These are phyloP conservation scores for Butyriboletus loyo DNA, from an alignment of 768 basidiomycete genomes.

Conservation along the genomic window DNA sequence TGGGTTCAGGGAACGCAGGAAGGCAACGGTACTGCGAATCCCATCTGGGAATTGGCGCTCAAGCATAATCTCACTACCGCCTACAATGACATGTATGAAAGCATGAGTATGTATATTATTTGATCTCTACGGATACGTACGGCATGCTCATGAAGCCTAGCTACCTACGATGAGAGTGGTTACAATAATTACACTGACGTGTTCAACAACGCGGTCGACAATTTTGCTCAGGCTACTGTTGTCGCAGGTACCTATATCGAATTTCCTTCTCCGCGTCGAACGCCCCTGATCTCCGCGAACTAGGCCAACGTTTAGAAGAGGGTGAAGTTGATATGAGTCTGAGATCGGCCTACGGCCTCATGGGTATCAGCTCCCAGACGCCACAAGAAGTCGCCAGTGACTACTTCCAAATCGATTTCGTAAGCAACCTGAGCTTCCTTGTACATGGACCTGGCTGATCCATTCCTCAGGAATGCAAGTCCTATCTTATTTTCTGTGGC, in stretches of 20 bases:
- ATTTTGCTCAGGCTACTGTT: slow-evolving; percentile 40
- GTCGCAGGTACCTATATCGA: slow-evolving; percentile 43
- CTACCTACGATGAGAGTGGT: slow-evolving; percentile 54
- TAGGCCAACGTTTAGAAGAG: slow-evolving; percentile 14
- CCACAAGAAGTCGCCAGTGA: slow-evolving; percentile 51
- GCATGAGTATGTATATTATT: slow-evolving; percentile 38
- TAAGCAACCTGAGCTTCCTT: slow-evolving; percentile 6
- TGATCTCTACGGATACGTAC: background rate
- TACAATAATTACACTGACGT: slow-evolving; percentile 44
- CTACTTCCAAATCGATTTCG: slow-evolving; percentile 50
- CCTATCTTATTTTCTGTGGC: background rate
- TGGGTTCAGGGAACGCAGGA: slow-evolving; percentile 58
- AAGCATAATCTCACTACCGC: slow-evolving; percentile 51
- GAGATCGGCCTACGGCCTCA: slow-evolving; percentile 51
- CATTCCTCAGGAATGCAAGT: slow-evolving; percentile 29
- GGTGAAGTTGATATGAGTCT: slow-evolving; percentile 51
- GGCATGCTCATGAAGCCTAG: slow-evolving; percentile 26
- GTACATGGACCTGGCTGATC: slow-evolving; percentile 1
- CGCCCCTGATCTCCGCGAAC: slow-evolving; percentile 21
- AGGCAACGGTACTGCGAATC: slow-evolving; percentile 51
- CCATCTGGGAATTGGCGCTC: slow-evolving; percentile 54
- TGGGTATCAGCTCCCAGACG: slow-evolving; percentile 43
- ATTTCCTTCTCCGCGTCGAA: slow-evolving; percentile 28
- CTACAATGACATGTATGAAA: slow-evolving; percentile 43
- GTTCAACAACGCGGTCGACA: slow-evolving; percentile 40